These are phyloP conservation scores for Pichia scutulata DNA, from an alignment of 805 yeast genomes.

Conservation along the genomic window DNA sequence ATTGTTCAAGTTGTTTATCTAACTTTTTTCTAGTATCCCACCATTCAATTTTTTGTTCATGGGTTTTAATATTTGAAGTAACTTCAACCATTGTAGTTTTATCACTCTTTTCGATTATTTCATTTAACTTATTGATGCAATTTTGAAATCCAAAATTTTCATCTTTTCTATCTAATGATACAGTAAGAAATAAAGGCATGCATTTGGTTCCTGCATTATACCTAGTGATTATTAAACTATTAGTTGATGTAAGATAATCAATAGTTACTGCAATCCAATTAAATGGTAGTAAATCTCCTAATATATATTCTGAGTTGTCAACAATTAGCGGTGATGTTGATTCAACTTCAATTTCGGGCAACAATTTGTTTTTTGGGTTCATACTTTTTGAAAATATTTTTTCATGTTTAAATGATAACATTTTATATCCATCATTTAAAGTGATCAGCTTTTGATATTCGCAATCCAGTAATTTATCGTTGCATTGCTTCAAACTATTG, in stretches of 20 bases:
- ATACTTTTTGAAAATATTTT: conserved; percentile 16
- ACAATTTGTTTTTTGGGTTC: conserved; percentile 13
- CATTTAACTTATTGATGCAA: conserved; percentile 38
- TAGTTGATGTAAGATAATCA: conserved; percentile 50
- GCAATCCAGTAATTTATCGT: background rate
- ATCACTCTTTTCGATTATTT: conserved; percentile 56
- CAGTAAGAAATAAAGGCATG: conserved; percentile 34
- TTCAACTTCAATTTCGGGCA: conserved; percentile 10
- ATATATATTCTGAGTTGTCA: background rate
- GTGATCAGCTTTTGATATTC: background rate
- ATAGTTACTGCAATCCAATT: conserved; percentile 55
- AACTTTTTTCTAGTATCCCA: conserved; percentile 63
- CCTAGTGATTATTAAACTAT: conserved; percentile 42
- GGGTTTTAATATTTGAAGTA: conserved; percentile 44
- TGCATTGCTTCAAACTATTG: background rate
- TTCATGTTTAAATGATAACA: conserved; percentile 9
- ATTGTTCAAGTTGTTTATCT: conserved; percentile 45
- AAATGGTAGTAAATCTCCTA: conserved; percentile 30
- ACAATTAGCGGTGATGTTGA: background rate
- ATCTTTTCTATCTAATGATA: conserved; percentile 51
- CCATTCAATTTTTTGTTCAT: conserved; percentile 63
- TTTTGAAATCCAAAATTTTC: conserved; percentile 39
- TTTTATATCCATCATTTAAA: conserved; percentile 6
- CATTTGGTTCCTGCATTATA: conserved; percentile 6
- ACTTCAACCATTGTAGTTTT: conserved; percentile 46